Conservation (phyloP, 208 protist species). For the Leishmania mexicana region DNA sequence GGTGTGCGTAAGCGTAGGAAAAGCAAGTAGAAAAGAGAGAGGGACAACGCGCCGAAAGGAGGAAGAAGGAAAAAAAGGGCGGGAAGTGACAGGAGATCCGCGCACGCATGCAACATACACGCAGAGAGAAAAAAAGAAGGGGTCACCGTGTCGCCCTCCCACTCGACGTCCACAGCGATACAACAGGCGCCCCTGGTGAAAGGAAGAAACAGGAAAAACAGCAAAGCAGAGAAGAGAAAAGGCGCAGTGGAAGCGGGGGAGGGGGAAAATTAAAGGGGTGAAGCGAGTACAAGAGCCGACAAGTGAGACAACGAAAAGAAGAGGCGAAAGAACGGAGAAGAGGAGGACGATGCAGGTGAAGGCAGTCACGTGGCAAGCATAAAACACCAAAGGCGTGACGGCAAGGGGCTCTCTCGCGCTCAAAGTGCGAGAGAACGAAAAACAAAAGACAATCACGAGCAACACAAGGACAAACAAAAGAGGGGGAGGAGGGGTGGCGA, state of each 20-base stretch:
- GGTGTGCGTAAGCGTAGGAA: not conserved
- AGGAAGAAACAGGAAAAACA: not conserved
- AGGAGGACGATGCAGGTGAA: not conserved
- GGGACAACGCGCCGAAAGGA: not conserved
- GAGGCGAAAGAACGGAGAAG: not conserved
- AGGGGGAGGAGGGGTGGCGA: not conserved
- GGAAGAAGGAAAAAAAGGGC: not conserved
- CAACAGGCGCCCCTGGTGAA: not conserved
- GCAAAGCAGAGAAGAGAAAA: not conserved
- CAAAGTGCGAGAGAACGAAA: not conserved
- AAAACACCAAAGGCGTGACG: too few relatives aligned
- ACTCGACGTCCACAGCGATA: too few relatives aligned
- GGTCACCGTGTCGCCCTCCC: too few relatives aligned
- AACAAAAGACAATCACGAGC: not conserved
- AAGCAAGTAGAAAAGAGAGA: constrained; percentile 3
- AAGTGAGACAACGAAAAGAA: not conserved
- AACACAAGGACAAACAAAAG: not conserved
- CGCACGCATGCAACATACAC: too few relatives aligned
- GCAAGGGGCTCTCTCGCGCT: too few relatives aligned
- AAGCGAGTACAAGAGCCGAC: not conserved
- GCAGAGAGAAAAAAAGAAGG: constrained; percentile 4
- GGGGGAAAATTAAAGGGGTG: not conserved
- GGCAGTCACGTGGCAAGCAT: too few relatives aligned
- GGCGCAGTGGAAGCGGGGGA: not conserved
- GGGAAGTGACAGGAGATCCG: not conserved